Evolutionary conservation across 169 alveolate species (phyloP).

Genomic region (Cyclospora cayetanensis): DNA sequence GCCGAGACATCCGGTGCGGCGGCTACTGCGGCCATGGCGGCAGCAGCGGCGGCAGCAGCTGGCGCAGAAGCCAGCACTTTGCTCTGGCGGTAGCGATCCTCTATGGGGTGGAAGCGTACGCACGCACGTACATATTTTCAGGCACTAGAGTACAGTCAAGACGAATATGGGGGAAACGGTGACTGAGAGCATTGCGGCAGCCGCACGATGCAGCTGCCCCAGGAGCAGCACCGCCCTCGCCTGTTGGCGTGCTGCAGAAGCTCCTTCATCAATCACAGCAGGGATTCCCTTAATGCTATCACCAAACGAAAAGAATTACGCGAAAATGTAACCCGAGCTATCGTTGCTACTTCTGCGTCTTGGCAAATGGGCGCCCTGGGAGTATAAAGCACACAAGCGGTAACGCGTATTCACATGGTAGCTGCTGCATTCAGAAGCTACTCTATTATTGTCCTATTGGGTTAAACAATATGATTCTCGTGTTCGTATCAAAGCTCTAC

Average conservation of each 20-base stretch:
- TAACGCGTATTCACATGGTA: neutral
- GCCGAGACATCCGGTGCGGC: conserved; percentile 68
- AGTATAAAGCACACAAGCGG: conserved; percentile 30
- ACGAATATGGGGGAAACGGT: neutral
- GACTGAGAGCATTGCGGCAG: conserved; percentile 47
- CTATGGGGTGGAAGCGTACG: conserved; percentile 29
- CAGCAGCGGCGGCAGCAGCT: conserved; percentile 71
- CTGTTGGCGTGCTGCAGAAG: conserved; percentile 41
- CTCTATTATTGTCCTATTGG: no score
- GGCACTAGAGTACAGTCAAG: conserved; percentile 39
- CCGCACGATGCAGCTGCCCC: conserved; percentile 61
- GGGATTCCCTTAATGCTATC: neutral
- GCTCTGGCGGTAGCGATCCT: conserved; percentile 63
- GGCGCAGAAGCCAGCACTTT: conserved; percentile 67
- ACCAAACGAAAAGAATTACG: neutral
- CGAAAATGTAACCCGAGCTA: neutral
- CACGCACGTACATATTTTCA: conserved; percentile 56
- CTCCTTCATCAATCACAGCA: conserved; percentile 1
- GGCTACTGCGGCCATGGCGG: conserved; percentile 69
- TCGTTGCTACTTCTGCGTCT: neutral
- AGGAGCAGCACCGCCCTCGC: conserved; percentile 67
- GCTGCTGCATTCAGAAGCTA: neutral
- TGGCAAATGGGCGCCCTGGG: neutral
- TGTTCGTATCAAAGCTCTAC: no score
- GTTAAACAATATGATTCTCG: no score